phyloP scores from a whole-genome alignment of 1,284 basidiomycete species.

The Sanghuangporus weigelae region DNA sequence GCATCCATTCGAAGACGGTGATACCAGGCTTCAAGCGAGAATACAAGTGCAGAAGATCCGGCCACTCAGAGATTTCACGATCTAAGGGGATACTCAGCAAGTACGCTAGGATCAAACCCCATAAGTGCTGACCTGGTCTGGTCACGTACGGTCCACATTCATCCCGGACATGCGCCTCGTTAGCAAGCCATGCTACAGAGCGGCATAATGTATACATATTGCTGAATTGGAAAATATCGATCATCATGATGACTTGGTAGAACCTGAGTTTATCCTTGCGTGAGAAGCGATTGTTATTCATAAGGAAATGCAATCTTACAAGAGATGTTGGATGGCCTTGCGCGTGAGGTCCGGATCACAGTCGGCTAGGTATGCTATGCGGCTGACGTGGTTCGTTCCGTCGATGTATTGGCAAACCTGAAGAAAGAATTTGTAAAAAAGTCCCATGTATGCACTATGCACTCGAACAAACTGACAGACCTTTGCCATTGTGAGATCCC shows the following conservation, averaged over 20 bases:
- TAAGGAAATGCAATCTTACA: conserved; percentile 47
- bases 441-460: not conserved
- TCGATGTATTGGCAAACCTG: conserved; percentile 81
- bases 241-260: conserved; percentile 93
- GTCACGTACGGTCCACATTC: conserved; percentile 92
- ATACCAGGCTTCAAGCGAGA: conserved; percentile 81
- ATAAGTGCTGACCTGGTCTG: conserved; percentile 55
- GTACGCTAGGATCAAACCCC: conserved; percentile 1
- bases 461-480: conserved; percentile 31
- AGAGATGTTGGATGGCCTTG: conserved; percentile 86
- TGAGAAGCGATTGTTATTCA: not conserved
- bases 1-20: conserved; percentile 89
- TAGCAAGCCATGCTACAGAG: conserved; percentile 79
- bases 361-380: conserved; percentile 89
- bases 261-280: conserved; percentile 46
- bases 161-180: conserved; percentile 74
- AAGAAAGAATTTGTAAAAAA: not conserved
- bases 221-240: conserved; percentile 97
- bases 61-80: conserved; percentile 66
- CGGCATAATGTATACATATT: conserved; percentile 94
- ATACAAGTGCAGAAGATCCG: conserved; percentile 80
- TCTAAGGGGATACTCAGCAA: conserved; percentile 30
- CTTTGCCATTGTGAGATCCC: conserved; percentile 94
- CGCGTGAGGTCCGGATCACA: conserved; percentile 83
- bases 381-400: conserved; percentile 86